These are phyloP conservation scores for Candida sojae DNA, from an alignment of 1,139 yeast species.

Conservation along the genomic window DNA sequence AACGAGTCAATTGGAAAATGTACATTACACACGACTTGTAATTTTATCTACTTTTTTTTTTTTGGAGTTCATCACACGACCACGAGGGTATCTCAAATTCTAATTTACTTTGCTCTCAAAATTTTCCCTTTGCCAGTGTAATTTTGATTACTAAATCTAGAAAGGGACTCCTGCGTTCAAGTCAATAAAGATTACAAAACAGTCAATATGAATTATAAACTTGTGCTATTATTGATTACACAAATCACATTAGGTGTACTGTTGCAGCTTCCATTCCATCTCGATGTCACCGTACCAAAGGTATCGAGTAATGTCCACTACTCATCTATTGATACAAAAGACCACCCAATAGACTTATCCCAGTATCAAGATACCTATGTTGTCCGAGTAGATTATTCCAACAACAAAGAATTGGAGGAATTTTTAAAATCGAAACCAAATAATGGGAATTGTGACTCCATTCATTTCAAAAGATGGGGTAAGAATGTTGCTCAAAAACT, in stretches of 20 bases:
- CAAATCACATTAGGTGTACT: neutral
- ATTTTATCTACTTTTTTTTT: too few species aligned
- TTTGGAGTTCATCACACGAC: neutral
- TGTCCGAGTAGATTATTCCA: slow-evolving; percentile 38
- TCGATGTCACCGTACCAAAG: slow-evolving; percentile 1
- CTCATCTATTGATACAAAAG: slow-evolving; percentile 15
- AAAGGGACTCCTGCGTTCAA: neutral
- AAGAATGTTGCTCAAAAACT: slow-evolving; percentile 22
- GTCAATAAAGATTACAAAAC: neutral
- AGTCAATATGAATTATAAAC: neutral
- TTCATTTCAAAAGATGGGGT: slow-evolving; percentile 34
- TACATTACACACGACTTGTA: too few species aligned
- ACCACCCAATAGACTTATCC: slow-evolving; percentile 47
- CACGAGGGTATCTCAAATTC: neutral
- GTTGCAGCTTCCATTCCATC: slow-evolving; percentile 14
- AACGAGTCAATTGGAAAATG: neutral
- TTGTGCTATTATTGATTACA: slow-evolving; percentile 1
- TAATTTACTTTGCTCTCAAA: neutral
- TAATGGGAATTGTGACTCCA: slow-evolving; percentile 3
- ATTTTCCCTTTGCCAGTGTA: neutral
- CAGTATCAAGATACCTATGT: slow-evolving; percentile 56
- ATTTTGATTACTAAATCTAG: too few species aligned
- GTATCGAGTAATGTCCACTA: slow-evolving; percentile 16
- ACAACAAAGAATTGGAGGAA: slow-evolving; percentile 20
- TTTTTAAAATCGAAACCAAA: slow-evolving; percentile 15